Percentiles rank a stretch among this genome's conserved stretches.
phyloP scores from a whole-genome alignment of 192 early-diverging fungal species.

The Backusella westeae region DNA sequence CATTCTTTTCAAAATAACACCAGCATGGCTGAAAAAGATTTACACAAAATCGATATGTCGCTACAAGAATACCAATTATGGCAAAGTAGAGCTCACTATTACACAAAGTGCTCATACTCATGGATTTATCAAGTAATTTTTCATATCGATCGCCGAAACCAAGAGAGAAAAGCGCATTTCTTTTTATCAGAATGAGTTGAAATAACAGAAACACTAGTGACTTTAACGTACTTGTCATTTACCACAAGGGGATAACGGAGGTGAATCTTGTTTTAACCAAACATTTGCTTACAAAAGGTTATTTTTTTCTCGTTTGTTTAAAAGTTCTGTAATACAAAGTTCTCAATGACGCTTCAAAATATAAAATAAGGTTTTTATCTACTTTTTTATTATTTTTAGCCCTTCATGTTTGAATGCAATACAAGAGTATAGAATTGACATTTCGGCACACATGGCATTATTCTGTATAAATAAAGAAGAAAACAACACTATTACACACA shows the following conservation, averaged over 20 bases:
- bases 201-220: neutral
- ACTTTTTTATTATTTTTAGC: neutral
- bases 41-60: neutral
- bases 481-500: neutral
- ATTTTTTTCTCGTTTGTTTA: neutral
- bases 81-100: neutral
- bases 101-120: neutral
- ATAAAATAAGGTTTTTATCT: neutral
- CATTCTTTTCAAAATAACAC: neutral
- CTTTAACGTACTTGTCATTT: neutral
- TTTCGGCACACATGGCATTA: neutral
- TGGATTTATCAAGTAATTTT: slow-evolving; percentile 8
- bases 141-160: neutral
- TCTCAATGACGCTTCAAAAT: neutral
- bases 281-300: neutral
- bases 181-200: neutral
- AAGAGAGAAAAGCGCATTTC: neutral
- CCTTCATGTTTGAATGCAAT: neutral
- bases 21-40: neutral
- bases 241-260: neutral
- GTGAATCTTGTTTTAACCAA: neutral
- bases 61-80: neutral
- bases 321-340: neutral
- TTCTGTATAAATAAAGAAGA: slow-evolving; percentile 1
- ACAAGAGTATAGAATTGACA: neutral